These are phyloP conservation scores for Nidularia sp. DNA, from an alignment of 768 basidiomycete species.

Conservation along the genomic window DNA sequence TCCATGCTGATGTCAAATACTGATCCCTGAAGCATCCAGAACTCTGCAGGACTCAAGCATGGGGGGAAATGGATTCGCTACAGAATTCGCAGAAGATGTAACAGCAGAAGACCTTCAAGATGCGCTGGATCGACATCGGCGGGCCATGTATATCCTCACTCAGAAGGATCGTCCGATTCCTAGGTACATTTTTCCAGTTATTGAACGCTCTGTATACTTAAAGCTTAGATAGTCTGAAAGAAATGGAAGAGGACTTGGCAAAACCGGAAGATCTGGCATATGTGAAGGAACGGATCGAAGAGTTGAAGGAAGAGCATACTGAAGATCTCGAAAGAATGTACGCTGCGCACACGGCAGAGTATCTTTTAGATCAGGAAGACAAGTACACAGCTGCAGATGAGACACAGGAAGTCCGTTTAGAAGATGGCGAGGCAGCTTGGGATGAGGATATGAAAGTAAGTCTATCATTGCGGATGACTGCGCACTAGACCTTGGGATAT, in stretches of 20 bases:
- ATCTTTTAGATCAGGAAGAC: conserved; percentile 26
- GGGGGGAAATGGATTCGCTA: too few relatives aligned
- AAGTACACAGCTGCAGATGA: conserved; percentile 12
- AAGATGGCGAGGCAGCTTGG: not conserved
- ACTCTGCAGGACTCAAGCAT: too few relatives aligned
- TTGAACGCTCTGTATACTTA: not conserved
- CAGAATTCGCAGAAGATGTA: too few relatives aligned
- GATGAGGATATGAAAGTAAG: not conserved
- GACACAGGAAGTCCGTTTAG: not conserved
- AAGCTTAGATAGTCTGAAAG: conserved; percentile 20
- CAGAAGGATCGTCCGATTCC: conserved; percentile 14
- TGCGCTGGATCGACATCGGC: conserved; percentile 2
- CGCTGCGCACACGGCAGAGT: conserved; percentile 27
- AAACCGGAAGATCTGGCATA: conserved; percentile 18
- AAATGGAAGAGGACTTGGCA: conserved; percentile 28
- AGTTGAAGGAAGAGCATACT: conserved; percentile 21
- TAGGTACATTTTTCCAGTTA: conserved; percentile 3
- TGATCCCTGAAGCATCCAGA: too few relatives aligned
- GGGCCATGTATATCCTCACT: conserved; percentile 12
- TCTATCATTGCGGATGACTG: too few relatives aligned
- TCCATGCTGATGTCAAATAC: too few relatives aligned
- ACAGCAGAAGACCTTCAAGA: too few relatives aligned
- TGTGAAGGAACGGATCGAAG: conserved; percentile 21
- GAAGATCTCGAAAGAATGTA: conserved; percentile 35
- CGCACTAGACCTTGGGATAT: too few relatives aligned